Percentiles rank a stretch among this genome's conserved stretches.
Evolutionary conservation across 768 basidiomycete genomes (phyloP).

Genomic region (Russula griseocarnosa): DNA sequence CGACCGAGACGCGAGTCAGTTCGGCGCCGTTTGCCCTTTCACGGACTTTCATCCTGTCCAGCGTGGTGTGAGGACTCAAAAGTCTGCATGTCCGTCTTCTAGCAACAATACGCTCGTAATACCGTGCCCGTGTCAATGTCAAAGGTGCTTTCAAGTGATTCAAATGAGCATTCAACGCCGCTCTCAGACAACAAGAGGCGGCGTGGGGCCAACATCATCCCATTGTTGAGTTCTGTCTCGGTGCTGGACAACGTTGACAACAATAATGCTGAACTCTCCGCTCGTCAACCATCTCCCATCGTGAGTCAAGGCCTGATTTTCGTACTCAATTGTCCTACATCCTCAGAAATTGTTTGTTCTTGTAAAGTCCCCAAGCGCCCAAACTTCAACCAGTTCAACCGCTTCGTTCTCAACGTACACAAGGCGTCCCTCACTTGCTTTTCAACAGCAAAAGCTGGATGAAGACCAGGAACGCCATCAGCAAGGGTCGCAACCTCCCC

Average conservation of each 20-base stretch:
- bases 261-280: conserved; percentile 9
- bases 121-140: neutral
- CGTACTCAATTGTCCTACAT: conserved; percentile 18
- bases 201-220: conserved; percentile 10
- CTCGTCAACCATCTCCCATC: conserved; percentile 11
- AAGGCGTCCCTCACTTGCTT: conserved; percentile 15
- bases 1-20: neutral
- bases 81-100: conserved; percentile 9
- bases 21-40: neutral
- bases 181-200: conserved; percentile 23
- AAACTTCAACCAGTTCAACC: neutral
- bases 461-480: neutral
- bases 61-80: neutral
- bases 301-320: conserved; percentile 27
- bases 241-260: neutral
- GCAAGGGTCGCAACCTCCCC: neutral
- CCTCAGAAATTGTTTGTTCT: conserved; percentile 20
- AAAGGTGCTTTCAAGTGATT: conserved; percentile 17
- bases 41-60: neutral
- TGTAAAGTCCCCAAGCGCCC: conserved; percentile 23
- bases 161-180: conserved; percentile 24
- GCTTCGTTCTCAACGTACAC: conserved; percentile 8
- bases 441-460: neutral
- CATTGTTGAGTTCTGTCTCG: conserved; percentile 20
- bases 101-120: conserved; percentile 2